Percentiles rank a stretch among this genome's conserved stretches.
Conservation (phyloP, 2,329 filamentous ascomycete genomes). For the Sporothrix luriei region DNA sequence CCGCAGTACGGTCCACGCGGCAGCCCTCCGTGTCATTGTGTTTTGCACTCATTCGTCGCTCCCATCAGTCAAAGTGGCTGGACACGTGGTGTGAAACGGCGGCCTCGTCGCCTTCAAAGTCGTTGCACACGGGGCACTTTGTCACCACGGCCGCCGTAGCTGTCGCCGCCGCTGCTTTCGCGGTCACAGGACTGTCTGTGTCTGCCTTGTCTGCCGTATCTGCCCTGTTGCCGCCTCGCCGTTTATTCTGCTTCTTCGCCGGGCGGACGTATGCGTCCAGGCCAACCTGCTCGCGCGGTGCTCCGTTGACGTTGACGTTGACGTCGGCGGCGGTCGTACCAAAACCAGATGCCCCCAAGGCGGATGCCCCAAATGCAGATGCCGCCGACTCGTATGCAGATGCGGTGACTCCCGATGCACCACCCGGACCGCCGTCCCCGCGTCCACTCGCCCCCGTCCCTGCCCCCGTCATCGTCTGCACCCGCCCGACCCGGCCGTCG, state of each 20-base stretch:
- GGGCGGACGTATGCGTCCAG: conserved; percentile 53
- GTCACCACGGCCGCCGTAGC: conserved; percentile 28
- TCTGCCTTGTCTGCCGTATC: conserved; percentile 36
- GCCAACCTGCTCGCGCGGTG: conserved; percentile 50
- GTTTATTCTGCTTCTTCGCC: conserved; percentile 39
- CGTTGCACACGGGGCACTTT: conserved; percentile 66
- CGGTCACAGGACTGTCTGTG: conserved; percentile 25
- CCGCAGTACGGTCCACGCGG: no score
- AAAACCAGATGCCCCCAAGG: neutral
- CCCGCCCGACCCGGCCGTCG: conserved; percentile 72
- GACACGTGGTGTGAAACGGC: conserved; percentile 70
- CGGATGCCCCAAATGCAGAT: neutral
- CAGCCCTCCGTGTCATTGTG: neutral
- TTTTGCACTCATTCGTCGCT: neutral
- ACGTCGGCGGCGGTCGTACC: neutral
- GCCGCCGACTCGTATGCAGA: neutral
- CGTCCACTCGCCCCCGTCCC: conserved; percentile 36
- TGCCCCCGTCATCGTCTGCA: conserved; percentile 60
- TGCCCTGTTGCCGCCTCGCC: conserved; percentile 40
- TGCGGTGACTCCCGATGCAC: conserved; percentile 19
- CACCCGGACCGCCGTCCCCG: conserved; percentile 34
- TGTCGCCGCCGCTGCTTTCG: neutral
- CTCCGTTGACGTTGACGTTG: conserved; percentile 39
- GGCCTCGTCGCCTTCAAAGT: conserved; percentile 67
- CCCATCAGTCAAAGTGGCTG: conserved; percentile 53